Evolutionary conservation across 805 yeast species (phyloP).

Genomic region (Wickerhamomyces canadensis): DNA sequence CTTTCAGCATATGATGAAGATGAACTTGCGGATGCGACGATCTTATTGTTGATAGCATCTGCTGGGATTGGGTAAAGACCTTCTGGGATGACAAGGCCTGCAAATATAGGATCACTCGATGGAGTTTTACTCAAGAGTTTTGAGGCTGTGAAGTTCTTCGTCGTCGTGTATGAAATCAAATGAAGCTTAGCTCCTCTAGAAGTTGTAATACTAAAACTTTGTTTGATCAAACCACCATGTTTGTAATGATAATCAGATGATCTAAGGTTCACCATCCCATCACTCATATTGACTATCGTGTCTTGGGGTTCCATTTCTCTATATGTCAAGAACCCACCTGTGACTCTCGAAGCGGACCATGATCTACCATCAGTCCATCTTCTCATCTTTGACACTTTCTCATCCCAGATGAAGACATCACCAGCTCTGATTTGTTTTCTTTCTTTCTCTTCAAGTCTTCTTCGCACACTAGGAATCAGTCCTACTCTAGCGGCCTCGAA

Average conservation of each 20-base stretch:
- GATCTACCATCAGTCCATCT: slow-evolving; percentile 76
- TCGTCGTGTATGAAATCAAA: slow-evolving; percentile 49
- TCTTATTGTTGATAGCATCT: not conserved
- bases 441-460: slow-evolving; percentile 54
- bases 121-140: slow-evolving; percentile 33
- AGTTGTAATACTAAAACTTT: slow-evolving; percentile 54
- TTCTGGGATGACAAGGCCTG: slow-evolving; percentile 28
- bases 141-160: slow-evolving; percentile 24
- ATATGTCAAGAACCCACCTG: slow-evolving; percentile 56
- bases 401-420: slow-evolving; percentile 68
- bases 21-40: not conserved
- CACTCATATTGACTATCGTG: not conserved
- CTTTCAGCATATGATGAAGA: no score
- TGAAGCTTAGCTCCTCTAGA: slow-evolving; percentile 50
- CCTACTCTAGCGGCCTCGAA: slow-evolving; percentile 60
- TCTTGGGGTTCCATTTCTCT: slow-evolving; percentile 47
- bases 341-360: slow-evolving; percentile 71
- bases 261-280: not conserved
- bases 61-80: slow-evolving; percentile 28
- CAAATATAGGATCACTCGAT: slow-evolving; percentile 32
- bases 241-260: slow-evolving; percentile 30
- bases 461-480: slow-evolving; percentile 49
- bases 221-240: slow-evolving; percentile 55
- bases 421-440: slow-evolving; percentile 45
- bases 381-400: slow-evolving; percentile 62